Evolutionary conservation across 2,329 filamentous ascomycete species (phyloP), one percentile per base, ranked within the genome.

Genomic region (Colletotrichum godetiae): DNA sequence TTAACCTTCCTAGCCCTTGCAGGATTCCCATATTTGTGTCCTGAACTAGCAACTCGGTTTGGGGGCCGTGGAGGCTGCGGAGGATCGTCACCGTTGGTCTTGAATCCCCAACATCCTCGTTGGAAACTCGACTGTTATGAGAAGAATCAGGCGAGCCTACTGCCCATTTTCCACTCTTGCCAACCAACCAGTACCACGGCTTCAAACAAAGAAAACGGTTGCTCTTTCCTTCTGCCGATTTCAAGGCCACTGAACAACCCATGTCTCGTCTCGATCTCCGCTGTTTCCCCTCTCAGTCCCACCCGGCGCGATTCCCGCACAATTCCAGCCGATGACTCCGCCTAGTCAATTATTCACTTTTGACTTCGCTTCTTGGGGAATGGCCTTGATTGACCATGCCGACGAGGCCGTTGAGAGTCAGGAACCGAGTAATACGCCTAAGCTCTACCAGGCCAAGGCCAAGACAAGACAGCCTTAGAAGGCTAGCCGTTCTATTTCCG

Each of bases 401-500:
- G 19, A 49, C 15, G n/a, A 49, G 19, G 8, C 11, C 29, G 27
- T 37, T 42, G 42, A 22, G 29, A 46, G 5, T 24, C 33, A 27
- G 52, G 13, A 67, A 31, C 24, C 37, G 19, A 49, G 42, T 49
- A 24, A 53, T 22, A n/a, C 13, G 42, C 15, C 46, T 37, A 53
- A 27, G 11, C 12, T 57, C 56, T n/a, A 27, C 49, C 56, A 33
- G 29, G 67, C 37, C 24, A 56, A 7, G 22, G 22, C 53, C 27
- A 24, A 56, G 53, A 33, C 22, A 13, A 27, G 22, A 33, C 24
- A 60, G 31, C 31, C 33, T 59, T 55, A 37, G 19, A 4, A 27
- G 22, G 31, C 49, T 19, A 22, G 66, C 42, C 53, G 27, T 72
- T 70, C 67, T 70, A 66, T 73, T 73, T 73, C 49, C 22, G 67